Percentiles rank a stretch among this genome's conserved stretches.
Evolutionary conservation across 129 eudicot genomes (phyloP).

Genomic region (Apium graveolens): DNA sequence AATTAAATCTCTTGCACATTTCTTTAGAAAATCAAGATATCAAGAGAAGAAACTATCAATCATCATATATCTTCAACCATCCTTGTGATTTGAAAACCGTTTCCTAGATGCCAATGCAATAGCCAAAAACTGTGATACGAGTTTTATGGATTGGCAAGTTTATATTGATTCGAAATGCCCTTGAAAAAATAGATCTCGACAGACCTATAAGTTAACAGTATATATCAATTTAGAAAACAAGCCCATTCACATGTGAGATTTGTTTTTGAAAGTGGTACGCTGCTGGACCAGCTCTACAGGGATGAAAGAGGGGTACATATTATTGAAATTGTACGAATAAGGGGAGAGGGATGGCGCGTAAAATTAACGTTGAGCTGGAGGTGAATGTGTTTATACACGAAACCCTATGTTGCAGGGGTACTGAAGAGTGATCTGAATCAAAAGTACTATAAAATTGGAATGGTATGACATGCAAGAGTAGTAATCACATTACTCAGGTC

Average conservation of each 20-base stretch:
- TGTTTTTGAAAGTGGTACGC: neutral
- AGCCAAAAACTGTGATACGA: no score
- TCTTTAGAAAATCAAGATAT: no score
- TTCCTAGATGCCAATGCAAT: no score
- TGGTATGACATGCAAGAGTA: slow-evolving; percentile 54
- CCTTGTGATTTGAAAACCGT: no score
- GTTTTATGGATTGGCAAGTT: neutral
- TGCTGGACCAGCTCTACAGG: neutral
- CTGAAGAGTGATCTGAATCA: neutral
- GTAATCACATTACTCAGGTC: slow-evolving; percentile 21
- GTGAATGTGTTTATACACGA: slow-evolving; percentile 1
- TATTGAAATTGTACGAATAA: neutral
- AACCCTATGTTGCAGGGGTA: neutral
- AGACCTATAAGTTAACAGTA: neutral
- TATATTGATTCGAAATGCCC: neutral
- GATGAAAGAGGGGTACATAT: neutral
- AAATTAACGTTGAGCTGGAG: neutral
- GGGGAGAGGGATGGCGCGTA: neutral
- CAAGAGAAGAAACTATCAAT: no score
- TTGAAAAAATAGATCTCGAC: neutral
- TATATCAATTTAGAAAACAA: neutral
- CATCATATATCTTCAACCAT: no score
- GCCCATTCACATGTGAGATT: neutral
- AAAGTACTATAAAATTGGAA: slow-evolving; percentile 54
- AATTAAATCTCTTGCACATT: no score